These are phyloP conservation scores for Teratosphaeria pseudoeucalypti DNA, from an alignment of 2,329 filamentous ascomycete species.

Conservation along the genomic window DNA sequence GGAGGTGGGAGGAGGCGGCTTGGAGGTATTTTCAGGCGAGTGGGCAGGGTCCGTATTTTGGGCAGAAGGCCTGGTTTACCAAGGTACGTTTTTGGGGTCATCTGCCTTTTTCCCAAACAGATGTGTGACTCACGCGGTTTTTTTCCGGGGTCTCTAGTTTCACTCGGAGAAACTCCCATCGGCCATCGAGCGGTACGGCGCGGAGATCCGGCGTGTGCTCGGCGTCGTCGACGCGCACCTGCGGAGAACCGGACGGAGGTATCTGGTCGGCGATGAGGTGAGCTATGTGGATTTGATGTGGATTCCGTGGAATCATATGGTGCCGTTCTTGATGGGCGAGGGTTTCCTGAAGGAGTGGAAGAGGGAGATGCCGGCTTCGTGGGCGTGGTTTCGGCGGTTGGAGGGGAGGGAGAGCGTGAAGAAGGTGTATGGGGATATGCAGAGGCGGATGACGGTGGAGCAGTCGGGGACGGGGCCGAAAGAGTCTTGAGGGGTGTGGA, in stretches of 20 bases:
- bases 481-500: too few species aligned
- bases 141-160: constrained; percentile 9
- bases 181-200: constrained; percentile 35
- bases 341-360: background rate
- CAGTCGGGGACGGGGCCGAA: background rate
- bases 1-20: constrained; percentile 17
- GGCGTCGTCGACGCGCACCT: constrained; percentile 35
- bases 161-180: constrained; percentile 34
- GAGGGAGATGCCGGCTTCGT: background rate
- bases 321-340: background rate
- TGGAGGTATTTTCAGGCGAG: constrained; percentile 26
- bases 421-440: background rate
- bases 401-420: constrained; percentile 1
- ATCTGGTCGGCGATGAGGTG: constrained; percentile 34
- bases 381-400: constrained; percentile 1
- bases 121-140: background rate
- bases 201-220: constrained; percentile 35
- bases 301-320: constrained; percentile 24
- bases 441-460: background rate
- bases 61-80: constrained; percentile 36
- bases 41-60: constrained; percentile 26
- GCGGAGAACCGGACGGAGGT: constrained; percentile 22
- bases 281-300: constrained; percentile 35
- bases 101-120: background rate
- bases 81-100: background rate